A percentile compares a stretch with the other conserved stretches of the same genome.
phyloP scores from a whole-genome alignment of 1,284 basidiomycete species.

The Puccinia horiana region DNA sequence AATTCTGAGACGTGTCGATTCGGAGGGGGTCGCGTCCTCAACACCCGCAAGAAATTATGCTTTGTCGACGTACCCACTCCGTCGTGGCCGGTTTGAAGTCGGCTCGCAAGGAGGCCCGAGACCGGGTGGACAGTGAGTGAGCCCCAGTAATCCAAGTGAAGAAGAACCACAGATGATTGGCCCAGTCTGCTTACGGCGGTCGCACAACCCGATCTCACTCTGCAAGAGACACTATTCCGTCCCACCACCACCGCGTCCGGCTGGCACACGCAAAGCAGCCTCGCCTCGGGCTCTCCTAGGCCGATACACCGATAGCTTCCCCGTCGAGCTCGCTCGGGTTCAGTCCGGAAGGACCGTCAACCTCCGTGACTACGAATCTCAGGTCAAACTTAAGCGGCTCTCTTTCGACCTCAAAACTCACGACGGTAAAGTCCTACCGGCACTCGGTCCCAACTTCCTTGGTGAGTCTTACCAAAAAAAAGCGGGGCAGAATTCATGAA shows the following conservation, averaged over 20 bases:
- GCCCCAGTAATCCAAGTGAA: too few species aligned
- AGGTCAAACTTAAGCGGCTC: conserved; percentile 35
- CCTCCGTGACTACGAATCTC: conserved; percentile 45
- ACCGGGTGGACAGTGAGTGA: too few species aligned
- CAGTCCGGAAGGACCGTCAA: conserved; percentile 45
- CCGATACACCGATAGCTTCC: conserved; percentile 26
- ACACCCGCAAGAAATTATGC: too few species aligned
- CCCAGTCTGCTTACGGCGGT: background rate
- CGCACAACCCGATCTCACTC: background rate
- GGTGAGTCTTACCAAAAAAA: conserved; percentile 1
- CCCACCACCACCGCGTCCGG: background rate
- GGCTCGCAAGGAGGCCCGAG: too few species aligned
- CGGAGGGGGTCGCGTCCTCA: too few species aligned
- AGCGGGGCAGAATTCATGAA: background rate
- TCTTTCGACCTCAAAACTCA: conserved; percentile 42
- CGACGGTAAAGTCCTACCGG: conserved; percentile 46
- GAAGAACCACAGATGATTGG: background rate
- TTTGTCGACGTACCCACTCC: too few species aligned
- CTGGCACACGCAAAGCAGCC: background rate
- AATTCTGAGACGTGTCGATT: too few species aligned
- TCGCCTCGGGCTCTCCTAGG: conserved; percentile 25
- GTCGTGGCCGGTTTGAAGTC: too few species aligned
- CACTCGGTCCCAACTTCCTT: conserved; percentile 25
- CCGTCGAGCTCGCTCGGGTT: conserved; percentile 41
- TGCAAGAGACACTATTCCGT: background rate